Percentiles rank a stretch among this genome's conserved stretches.
phyloP scores from a whole-genome alignment of 2,329 filamentous ascomycete genomes.

The Penicillium sp. region DNA sequence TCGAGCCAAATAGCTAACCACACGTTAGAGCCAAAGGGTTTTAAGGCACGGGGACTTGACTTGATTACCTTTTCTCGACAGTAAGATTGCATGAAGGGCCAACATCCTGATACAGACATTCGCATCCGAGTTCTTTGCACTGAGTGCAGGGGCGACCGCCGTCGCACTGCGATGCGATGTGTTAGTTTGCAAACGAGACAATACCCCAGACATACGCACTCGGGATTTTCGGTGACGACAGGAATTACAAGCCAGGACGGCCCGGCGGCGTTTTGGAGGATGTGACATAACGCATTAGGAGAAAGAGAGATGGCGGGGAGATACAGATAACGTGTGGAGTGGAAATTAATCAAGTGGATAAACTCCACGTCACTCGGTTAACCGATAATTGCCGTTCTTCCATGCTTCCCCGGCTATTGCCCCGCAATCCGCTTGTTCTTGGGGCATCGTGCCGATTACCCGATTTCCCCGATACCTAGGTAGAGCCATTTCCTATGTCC shows the following conservation, averaged over 20 bases:
- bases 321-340: not conserved
- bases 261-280: constrained; percentile 31
- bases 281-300: not conserved
- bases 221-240: constrained; percentile 33
- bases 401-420: not conserved
- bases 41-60: not conserved
- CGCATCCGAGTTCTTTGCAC: constrained; percentile 40
- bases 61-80: constrained; percentile 33
- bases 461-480: not conserved
- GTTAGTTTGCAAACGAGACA: not conserved
- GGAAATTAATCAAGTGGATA: no score
- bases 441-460: not conserved
- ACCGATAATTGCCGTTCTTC: not conserved
- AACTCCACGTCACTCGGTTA: no score
- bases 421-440: no score
- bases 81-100: constrained; percentile 36
- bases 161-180: constrained; percentile 38
- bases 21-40: not conserved
- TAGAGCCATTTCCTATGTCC: not conserved
- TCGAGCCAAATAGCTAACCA: constrained; percentile 5
- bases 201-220: not conserved
- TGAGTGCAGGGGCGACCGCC: constrained; percentile 42
- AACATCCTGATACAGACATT: constrained; percentile 41
- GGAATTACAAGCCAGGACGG: constrained; percentile 38
- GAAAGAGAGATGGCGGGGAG: not conserved